phyloP scores from a whole-genome alignment of 352 stramenopile species.

The Globisporangium nodosum region DNA sequence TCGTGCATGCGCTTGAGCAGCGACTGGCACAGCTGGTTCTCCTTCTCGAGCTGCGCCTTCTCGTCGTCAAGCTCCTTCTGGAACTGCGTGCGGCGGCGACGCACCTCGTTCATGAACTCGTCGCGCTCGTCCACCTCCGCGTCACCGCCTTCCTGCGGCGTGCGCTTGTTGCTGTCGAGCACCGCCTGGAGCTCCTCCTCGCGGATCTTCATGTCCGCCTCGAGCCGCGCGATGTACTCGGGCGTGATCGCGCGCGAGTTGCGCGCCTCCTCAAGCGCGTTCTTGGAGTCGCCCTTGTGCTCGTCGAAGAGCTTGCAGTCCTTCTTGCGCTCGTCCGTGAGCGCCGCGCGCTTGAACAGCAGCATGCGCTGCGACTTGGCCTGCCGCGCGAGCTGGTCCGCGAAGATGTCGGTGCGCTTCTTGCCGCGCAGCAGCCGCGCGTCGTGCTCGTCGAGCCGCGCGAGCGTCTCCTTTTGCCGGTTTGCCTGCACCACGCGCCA shows the following conservation, averaged over 20 bases:
- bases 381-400: conserved; percentile 71
- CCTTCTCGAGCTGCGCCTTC: conserved; percentile 61
- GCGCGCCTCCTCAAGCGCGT: conserved; percentile 60
- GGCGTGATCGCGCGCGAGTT: conserved; percentile 72
- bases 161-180: conserved; percentile 84
- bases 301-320: conserved; percentile 79
- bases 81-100: conserved; percentile 67
- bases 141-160: conserved; percentile 66
- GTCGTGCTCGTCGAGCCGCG: conserved; percentile 61
- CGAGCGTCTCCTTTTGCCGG: conserved; percentile 55
- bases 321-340: conserved; percentile 80
- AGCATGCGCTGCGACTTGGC: conserved; percentile 83
- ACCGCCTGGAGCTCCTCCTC: conserved; percentile 67
- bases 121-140: conserved; percentile 73
- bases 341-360: conserved; percentile 79
- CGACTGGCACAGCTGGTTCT: conserved; percentile 76
- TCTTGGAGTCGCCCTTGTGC: conserved; percentile 82
- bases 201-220: conserved; percentile 85
- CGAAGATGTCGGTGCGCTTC: conserved; percentile 83
- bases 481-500: conserved; percentile 71
- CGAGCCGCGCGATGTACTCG: conserved; percentile 78
- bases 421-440: conserved; percentile 66
- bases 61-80: conserved; percentile 83
- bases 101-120: conserved; percentile 88
- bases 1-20: conserved; percentile 79